phyloP scores from a whole-genome alignment of 345 rosid species.

The Atalantia buxifolia region DNA sequence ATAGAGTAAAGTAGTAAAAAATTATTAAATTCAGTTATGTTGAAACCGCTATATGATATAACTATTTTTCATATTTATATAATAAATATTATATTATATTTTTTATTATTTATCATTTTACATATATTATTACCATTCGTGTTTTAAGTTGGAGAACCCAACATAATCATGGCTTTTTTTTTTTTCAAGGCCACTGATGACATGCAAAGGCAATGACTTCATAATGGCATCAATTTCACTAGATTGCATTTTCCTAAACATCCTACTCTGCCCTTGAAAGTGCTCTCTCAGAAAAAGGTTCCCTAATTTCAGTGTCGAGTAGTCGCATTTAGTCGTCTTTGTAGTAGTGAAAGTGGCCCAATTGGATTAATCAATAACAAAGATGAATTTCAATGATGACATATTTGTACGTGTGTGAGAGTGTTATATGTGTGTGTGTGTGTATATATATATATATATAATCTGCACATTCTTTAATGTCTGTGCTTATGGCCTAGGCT shows the following conservation, averaged over 20 bases:
- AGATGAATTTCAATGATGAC: background rate
- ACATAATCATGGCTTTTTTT: no score
- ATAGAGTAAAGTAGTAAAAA: no score
- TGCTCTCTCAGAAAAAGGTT: background rate
- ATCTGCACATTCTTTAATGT: background rate
- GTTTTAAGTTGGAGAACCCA: no score
- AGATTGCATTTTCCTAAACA: background rate
- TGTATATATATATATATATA: no score
- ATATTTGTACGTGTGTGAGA: no score
- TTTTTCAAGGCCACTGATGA: no score
- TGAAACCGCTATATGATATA: rapidly evolving
- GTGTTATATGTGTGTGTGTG: no score
- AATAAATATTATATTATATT: rapidly evolving
- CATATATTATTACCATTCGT: no score
- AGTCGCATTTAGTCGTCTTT: conserved; percentile 45
- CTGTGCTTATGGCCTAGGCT: no score
- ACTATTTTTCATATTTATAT: rapidly evolving
- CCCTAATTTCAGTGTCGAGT: conserved; percentile 45
- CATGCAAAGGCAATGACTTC: background rate
- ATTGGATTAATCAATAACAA: background rate
- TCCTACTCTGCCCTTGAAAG: background rate
- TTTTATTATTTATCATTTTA: no score
- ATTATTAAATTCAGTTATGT: rapidly evolving
- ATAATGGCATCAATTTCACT: background rate
- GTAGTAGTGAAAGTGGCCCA: conserved; percentile 30